Evolutionary conservation across 1,284 basidiomycete species (phyloP), one percentile per base, ranked within the genome.

Genomic region (Pseudozyma sp.): DNA sequence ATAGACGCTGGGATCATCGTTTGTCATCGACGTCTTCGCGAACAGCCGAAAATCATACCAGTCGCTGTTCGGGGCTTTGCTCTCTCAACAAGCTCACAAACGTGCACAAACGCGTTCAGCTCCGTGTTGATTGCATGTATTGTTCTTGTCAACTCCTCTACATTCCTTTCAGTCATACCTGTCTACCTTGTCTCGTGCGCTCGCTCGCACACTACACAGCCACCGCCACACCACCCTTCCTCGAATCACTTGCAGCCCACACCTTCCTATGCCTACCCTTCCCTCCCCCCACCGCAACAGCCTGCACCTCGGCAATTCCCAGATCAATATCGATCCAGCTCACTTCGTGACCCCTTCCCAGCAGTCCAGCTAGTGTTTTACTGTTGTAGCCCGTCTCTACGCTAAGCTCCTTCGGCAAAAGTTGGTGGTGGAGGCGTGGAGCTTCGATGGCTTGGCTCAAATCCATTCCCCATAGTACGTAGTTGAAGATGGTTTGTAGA

Each of bases 361-460:
- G 42, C 19, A 82, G 52, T 1, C 59, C 75, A 0, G 75, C 71
- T 1, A 80, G 38, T 25, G 69, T 59, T 16, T 70, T 65, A 2
- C 64, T 66, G 47, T 57, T 64, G 54, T 73, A 79, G 10, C 70
- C 67, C 5, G 76, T 80, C 62, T 83, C 81, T n/a, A 70, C 71
- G 18, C 63, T 71, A 4, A 81, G 55, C 25, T 62, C 31, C 16
- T 56, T 58, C 10, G 81, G 81, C 8, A 83, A 60, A 21, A 83
- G 64, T 84, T 98, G 96, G 82, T 97, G 90, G 82, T 98, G 95
- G n/a, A 97, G 83, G n/a, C 95, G 88, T 0, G 93, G 91, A 70
- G 87, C 89, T 85, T 98, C 96, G 40, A 98, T 90, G 0, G 95
- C 93, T 36, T 88, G 85, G 63, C 91, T 91, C 36, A 92, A 85